Evolutionary conservation across 257 asterid genomes (phyloP).

Genomic region (Dorcoceras hygrometricum): DNA sequence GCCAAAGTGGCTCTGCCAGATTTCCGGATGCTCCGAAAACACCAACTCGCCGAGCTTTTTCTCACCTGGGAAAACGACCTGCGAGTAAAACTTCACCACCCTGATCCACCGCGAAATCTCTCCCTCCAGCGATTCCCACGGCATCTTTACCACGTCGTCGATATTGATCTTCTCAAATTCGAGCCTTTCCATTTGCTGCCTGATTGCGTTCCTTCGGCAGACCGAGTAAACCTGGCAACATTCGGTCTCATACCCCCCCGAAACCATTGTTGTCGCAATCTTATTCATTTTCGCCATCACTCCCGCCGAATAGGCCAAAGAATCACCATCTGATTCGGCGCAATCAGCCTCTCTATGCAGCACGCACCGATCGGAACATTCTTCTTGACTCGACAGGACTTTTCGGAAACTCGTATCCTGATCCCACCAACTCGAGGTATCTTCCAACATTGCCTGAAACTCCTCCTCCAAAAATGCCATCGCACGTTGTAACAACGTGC

Average conservation of each 20-base stretch:
- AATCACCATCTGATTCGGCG: slow-evolving; percentile 31
- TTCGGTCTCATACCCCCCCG: slow-evolving; percentile 65
- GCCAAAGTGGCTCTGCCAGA: slow-evolving; percentile 35
- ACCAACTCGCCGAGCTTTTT: slow-evolving; percentile 45
- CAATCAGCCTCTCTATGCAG: slow-evolving; percentile 22
- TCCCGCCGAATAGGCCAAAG: slow-evolving; percentile 45
- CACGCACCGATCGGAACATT: slow-evolving; percentile 20
- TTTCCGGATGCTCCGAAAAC: slow-evolving; percentile 40
- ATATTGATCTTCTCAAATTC: slow-evolving; percentile 63
- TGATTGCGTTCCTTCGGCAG: slow-evolving; percentile 53
- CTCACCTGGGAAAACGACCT: slow-evolving; percentile 54
- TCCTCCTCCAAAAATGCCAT: slow-evolving; percentile 76
- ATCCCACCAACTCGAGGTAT: slow-evolving; percentile 21
- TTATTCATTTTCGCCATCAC: slow-evolving; percentile 41
- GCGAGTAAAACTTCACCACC: slow-evolving; percentile 47
- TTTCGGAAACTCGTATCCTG: slow-evolving; percentile 13
- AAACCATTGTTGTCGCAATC: slow-evolving; percentile 59
- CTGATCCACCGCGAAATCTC: slow-evolving; percentile 72
- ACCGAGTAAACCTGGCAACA: slow-evolving; percentile 64
- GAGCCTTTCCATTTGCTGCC: slow-evolving; percentile 43
- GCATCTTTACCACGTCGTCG: slow-evolving; percentile 61
- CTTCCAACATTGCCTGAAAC: slow-evolving; percentile 53
- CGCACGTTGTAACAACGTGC: slow-evolving; percentile 61
- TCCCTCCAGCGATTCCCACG: slow-evolving; percentile 63
- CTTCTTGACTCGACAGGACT: slow-evolving; percentile 27